Conservation (phyloP, 495 filamentous ascomycete species). For the Tirmania nivea region DNA sequence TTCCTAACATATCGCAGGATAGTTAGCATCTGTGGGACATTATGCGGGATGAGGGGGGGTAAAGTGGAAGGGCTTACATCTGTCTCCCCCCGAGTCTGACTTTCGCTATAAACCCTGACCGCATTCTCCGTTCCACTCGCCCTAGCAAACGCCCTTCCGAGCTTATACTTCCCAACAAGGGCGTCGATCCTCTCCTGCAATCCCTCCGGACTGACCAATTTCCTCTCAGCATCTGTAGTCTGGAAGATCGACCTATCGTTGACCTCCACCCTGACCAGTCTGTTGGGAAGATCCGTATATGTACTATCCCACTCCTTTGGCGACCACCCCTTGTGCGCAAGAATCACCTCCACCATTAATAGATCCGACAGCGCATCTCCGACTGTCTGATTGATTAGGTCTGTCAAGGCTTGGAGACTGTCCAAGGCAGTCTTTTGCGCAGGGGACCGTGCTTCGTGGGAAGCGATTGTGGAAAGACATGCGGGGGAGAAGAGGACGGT, state of each 20-base stretch:
- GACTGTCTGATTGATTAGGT: slow-evolving; percentile 93
- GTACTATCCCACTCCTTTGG: slow-evolving; percentile 80
- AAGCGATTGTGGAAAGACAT: slow-evolving; percentile 54
- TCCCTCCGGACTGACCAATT: slow-evolving; percentile 53
- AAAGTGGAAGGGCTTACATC: background rate
- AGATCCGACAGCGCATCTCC: slow-evolving; percentile 91
- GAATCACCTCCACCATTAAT: slow-evolving; percentile 84
- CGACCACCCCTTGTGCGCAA: slow-evolving; percentile 84
- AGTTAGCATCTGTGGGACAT: too few relatives aligned
- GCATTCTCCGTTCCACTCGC: slow-evolving; percentile 92
- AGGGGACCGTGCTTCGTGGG: slow-evolving; percentile 64
- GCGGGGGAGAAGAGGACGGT: slow-evolving; percentile 81
- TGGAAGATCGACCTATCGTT: slow-evolving; percentile 67
- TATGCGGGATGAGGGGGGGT: too few relatives aligned
- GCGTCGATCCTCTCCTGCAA: slow-evolving; percentile 70
- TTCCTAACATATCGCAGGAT: too few relatives aligned
- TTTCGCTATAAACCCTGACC: slow-evolving; percentile 86
- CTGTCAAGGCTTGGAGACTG: slow-evolving; percentile 54
- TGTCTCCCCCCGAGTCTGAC: background rate
- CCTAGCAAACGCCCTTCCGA: slow-evolving; percentile 73
- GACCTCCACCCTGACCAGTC: slow-evolving; percentile 82
- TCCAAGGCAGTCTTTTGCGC: slow-evolving; percentile 71
- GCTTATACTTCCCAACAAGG: slow-evolving; percentile 70
- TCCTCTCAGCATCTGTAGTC: slow-evolving; percentile 77
- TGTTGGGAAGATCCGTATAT: slow-evolving; percentile 88